phyloP scores from a whole-genome alignment of 2,329 filamentous ascomycete genomes.

The Diaporthe citrichinensis region DNA sequence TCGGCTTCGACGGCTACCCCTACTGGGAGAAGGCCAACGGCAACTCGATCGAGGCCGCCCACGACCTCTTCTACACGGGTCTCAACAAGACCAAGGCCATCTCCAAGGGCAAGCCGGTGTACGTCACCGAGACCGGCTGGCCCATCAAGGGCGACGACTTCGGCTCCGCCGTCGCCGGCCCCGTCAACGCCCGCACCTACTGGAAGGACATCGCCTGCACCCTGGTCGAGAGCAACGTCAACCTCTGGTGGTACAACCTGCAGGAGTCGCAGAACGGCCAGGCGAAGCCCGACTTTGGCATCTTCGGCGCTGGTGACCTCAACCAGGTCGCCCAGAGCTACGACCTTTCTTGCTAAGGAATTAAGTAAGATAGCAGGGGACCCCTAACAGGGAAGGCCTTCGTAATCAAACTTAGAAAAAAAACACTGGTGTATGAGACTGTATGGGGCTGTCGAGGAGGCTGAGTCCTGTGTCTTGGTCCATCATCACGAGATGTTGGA shows the following conservation, averaged over 20 bases:
- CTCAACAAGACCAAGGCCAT: conserved; percentile 61
- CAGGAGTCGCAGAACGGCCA: conserved; percentile 53
- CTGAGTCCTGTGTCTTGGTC: background rate
- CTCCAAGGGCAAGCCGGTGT: conserved; percentile 48
- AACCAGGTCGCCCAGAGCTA: conserved; percentile 46
- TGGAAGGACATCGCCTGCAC: conserved; percentile 40
- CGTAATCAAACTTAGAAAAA: background rate
- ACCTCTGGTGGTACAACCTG: conserved; percentile 55
- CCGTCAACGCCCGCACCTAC: conserved; percentile 40
- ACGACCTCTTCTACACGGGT: conserved; percentile 67
- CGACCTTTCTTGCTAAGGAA: conserved; percentile 49
- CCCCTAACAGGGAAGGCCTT: background rate
- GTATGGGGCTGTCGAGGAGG: background rate
- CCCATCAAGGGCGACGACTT: conserved; percentile 36
- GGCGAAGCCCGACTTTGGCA: conserved; percentile 53
- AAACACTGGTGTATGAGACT: background rate
- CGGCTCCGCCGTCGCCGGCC: conserved; percentile 36
- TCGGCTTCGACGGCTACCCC: conserved; percentile 76
- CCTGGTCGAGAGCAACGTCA: conserved; percentile 44
- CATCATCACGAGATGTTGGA: background rate
- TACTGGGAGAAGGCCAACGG: conserved; percentile 73
- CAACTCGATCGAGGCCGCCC: conserved; percentile 69
- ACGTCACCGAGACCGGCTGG: conserved; percentile 43
- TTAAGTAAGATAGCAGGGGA: conserved; percentile 43
- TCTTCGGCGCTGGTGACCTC: conserved; percentile 53